Evolutionary conservation across 345 rosid species (phyloP).

Genomic region (Moricandia arvensis): DNA sequence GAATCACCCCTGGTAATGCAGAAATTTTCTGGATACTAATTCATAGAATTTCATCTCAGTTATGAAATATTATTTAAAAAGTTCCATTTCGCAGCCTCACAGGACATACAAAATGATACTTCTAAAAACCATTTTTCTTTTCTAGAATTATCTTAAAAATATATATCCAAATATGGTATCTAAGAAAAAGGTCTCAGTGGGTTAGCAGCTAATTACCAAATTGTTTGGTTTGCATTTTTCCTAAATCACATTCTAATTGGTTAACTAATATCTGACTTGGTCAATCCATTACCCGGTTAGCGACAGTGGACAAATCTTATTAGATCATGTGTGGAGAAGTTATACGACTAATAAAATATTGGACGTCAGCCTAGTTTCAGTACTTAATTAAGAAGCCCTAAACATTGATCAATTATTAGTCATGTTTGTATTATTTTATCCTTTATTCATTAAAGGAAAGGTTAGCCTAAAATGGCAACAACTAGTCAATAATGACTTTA

Average conservation of each 20-base stretch:
- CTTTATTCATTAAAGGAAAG: slow-evolving; percentile 8
- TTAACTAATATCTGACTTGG: neutral
- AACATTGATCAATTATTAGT: slow-evolving; percentile 19
- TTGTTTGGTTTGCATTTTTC: neutral
- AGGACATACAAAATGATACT: too few species aligned
- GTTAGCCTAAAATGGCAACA: slow-evolving; percentile 17
- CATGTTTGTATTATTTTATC: slow-evolving; percentile 5
- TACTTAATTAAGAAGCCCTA: neutral
- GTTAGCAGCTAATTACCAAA: too few species aligned
- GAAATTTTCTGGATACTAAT: too few species aligned
- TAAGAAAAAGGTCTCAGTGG: too few species aligned
- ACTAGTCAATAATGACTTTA: slow-evolving; percentile 2
- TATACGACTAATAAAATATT: neutral
- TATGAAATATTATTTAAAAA: too few species aligned
- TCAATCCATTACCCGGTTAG: neutral
- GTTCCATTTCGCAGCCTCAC: too few species aligned
- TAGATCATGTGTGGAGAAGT: neutral
- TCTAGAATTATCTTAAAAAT: too few species aligned
- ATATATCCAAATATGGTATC: too few species aligned
- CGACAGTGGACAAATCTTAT: neutral
- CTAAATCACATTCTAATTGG: neutral
- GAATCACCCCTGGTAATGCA: too few species aligned
- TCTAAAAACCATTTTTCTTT: too few species aligned
- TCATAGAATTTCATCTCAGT: too few species aligned
- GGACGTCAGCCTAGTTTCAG: neutral